These are phyloP conservation scores for Sordaria brevicollis DNA, from an alignment of 495 filamentous ascomycete species.

Conservation along the genomic window DNA sequence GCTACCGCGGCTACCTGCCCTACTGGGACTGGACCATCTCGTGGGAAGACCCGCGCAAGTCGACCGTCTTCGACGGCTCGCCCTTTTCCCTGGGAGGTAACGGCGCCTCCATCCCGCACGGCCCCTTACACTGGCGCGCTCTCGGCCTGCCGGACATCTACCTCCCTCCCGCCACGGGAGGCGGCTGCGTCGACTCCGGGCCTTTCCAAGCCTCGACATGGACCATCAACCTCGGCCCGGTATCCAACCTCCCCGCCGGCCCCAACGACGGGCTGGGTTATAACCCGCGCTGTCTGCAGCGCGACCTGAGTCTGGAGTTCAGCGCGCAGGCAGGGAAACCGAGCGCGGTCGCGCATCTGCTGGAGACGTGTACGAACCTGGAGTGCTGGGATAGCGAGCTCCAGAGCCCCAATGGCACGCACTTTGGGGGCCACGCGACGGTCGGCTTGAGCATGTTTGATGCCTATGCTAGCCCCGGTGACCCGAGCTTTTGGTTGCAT, in stretches of 20 bases:
- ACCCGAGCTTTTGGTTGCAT: constrained; percentile 57
- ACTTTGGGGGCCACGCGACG: constrained; percentile 14
- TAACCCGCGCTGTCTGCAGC: constrained; percentile 51
- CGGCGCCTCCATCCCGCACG: constrained; percentile 29
- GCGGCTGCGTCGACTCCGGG: constrained; percentile 28
- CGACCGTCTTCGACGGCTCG: constrained; percentile 48
- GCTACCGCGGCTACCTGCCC: constrained; percentile 40
- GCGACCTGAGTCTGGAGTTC: constrained; percentile 42
- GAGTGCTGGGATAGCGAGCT: constrained; percentile 8
- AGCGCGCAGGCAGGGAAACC: constrained; percentile 5
- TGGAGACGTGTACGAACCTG: constrained; percentile 10
- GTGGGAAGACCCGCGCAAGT: constrained; percentile 32
- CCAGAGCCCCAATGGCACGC: constrained; percentile 6
- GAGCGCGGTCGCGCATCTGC: constrained; percentile 6
- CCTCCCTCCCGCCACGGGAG: constrained; percentile 25
- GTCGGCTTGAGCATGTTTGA: constrained; percentile 26
- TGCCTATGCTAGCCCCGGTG: constrained; percentile 45
- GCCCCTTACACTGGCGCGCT: too few relatives aligned
- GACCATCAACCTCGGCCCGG: constrained; percentile 1
- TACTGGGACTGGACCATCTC: constrained; percentile 52
- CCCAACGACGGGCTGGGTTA: constrained; percentile 5
- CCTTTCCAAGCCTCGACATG: not conserved
- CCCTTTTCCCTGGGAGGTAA: constrained; percentile 47
- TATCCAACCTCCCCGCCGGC: not conserved
- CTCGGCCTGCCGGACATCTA: constrained; percentile 5